A percentile compares a stretch with the other conserved stretches of the same genome.
Conservation (phyloP, 2,329 filamentous ascomycete genomes). For the Zymoseptoria brevis region DNA sequence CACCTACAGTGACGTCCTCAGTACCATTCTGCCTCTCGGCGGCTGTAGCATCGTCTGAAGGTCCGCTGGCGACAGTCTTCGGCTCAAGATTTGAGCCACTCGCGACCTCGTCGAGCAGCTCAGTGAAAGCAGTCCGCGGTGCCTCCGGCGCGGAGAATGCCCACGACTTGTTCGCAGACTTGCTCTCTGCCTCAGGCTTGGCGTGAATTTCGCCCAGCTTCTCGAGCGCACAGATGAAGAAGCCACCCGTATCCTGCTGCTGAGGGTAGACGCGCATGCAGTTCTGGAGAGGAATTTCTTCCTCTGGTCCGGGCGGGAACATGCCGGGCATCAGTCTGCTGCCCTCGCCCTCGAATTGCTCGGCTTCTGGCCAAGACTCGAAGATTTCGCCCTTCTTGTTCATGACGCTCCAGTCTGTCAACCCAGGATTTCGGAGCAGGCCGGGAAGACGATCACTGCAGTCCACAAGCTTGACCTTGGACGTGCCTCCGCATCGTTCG, state of each 20-base stretch:
- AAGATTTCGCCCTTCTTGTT: conserved; percentile 75
- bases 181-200: conserved; percentile 57
- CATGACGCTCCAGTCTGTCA: conserved; percentile 83
- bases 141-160: conserved; percentile 19
- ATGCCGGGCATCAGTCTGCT: conserved; percentile 71
- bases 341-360: conserved; percentile 46
- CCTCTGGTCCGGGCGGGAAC: conserved; percentile 62
- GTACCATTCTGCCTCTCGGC: conserved; percentile 13
- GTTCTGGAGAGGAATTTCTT: conserved; percentile 67
- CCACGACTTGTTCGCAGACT: conserved; percentile 31
- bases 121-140: conserved; percentile 24
- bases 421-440: conserved; percentile 66
- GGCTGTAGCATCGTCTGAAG: conserved; percentile 6
- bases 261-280: conserved; percentile 95
- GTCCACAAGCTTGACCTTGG: conserved; percentile 77
- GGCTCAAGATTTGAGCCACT: conserved; percentile 18
- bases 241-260: conserved; percentile 89
- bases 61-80: conserved; percentile 7
- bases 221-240: conserved; percentile 93
- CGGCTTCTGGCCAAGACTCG: conserved; percentile 65
- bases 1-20: conserved; percentile 6
- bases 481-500: conserved; percentile 74
- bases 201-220: conserved; percentile 81
- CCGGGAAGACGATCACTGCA: conserved; percentile 69
- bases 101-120: conserved; percentile 37